A percentile compares a stretch with the other conserved stretches of the same genome.
These are phyloP conservation scores for Termitomyces sp. DNA, from an alignment of 768 basidiomycete genomes.

Conservation along the genomic window DNA sequence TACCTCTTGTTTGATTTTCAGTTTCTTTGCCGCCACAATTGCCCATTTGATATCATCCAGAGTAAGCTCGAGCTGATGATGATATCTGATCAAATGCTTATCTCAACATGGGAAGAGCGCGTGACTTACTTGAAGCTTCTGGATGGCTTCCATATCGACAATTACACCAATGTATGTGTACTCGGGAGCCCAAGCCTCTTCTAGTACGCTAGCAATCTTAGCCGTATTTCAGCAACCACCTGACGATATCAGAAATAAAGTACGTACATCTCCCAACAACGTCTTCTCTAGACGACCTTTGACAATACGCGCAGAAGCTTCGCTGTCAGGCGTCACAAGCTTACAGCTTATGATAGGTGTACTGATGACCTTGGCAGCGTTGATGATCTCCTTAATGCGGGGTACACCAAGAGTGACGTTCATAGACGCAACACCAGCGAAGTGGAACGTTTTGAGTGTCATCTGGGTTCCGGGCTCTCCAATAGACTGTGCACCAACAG, in stretches of 20 bases:
- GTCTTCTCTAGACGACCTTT: slow-evolving; percentile 97
- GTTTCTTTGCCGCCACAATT: slow-evolving; percentile 80
- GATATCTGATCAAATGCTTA: neutral
- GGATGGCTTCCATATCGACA: slow-evolving; percentile 84
- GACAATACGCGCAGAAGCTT: slow-evolving; percentile 96
- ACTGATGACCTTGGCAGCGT: slow-evolving; percentile 94
- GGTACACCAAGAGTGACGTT: slow-evolving; percentile 99
- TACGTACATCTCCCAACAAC: slow-evolving; percentile 81
- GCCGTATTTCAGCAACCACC: slow-evolving; percentile 2
- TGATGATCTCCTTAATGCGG: slow-evolving; percentile 99
- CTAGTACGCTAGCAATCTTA: slow-evolving; percentile 87
- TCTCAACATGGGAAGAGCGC: neutral
- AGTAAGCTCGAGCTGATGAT: slow-evolving; percentile 79
- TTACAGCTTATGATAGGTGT: slow-evolving; percentile 99
- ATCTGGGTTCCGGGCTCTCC: slow-evolving; percentile 99
- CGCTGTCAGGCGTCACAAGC: slow-evolving; percentile 79
- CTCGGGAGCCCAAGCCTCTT: slow-evolving; percentile 94
- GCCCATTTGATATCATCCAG: slow-evolving; percentile 93
- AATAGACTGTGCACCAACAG: slow-evolving; percentile 98
- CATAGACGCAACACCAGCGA: slow-evolving; percentile 99
- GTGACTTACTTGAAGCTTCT: slow-evolving; percentile 73
- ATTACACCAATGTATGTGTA: slow-evolving; percentile 94
- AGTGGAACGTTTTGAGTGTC: slow-evolving; percentile 99
- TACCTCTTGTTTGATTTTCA: slow-evolving; percentile 91
- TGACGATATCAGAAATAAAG: neutral